Percentiles rank a stretch among this genome's conserved stretches.
Conservation (phyloP, 257 asterid genomes). For the Parsonsia alboflavescens region DNA sequence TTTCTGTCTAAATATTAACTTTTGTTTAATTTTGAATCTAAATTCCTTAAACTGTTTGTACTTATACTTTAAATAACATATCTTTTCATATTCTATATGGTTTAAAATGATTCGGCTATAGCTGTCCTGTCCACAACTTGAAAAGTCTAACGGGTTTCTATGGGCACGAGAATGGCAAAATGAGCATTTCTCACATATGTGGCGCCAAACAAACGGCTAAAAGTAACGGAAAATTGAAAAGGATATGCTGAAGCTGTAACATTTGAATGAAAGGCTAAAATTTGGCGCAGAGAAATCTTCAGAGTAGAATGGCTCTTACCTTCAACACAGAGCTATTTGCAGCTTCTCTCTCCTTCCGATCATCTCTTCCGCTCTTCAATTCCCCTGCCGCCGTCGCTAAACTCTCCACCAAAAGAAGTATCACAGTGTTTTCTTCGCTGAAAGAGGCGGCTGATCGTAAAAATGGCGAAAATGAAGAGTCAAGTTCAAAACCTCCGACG, state of each 20-base stretch:
- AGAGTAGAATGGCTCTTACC: constrained; percentile 20
- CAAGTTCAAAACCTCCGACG: constrained; percentile 25
- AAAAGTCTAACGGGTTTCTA: not conserved
- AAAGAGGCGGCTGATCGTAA: constrained; percentile 14
- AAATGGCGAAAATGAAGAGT: constrained; percentile 28
- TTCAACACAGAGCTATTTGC: constrained; percentile 21
- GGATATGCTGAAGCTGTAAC: not conserved
- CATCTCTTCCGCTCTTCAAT: constrained; percentile 28
- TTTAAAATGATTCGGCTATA: no score
- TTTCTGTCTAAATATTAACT: no score
- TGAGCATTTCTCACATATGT: not conserved
- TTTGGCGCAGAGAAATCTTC: constrained; percentile 13
- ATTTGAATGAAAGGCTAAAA: constrained; percentile 30
- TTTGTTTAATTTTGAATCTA: no score
- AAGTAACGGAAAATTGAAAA: not conserved
- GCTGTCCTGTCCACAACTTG: no score
- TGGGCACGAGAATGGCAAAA: not conserved
- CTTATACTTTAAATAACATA: no score
- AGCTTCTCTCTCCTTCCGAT: constrained; percentile 44
- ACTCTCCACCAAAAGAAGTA: constrained; percentile 21
- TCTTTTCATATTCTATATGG: no score
- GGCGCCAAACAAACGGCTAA: constrained; percentile 20
- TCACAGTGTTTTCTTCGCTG: constrained; percentile 11
- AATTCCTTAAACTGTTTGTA: no score
- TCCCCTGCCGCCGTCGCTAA: constrained; percentile 18